Percentiles rank a stretch among this genome's conserved stretches.
phyloP scores from a whole-genome alignment of 106 monocot species.

The Acorus gramineus region DNA sequence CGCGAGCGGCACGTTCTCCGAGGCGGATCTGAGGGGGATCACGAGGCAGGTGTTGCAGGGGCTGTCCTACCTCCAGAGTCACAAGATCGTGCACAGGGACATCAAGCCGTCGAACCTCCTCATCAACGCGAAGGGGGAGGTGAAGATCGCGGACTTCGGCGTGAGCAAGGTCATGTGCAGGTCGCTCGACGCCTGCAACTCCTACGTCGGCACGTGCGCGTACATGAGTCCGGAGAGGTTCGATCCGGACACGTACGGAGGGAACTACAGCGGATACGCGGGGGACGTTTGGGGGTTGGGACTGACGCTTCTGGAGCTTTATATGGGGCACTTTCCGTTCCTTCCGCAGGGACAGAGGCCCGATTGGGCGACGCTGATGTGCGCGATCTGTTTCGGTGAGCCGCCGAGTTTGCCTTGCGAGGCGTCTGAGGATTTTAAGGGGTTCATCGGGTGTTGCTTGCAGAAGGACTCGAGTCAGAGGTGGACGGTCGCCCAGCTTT shows the following conservation, averaged over 20 bases:
- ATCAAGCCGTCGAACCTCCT: conserved; percentile 30
- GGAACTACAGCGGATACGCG: conserved; percentile 56
- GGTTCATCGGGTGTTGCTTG: conserved; percentile 63
- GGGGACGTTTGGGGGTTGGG: conserved; percentile 83
- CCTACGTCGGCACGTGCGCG: conserved; percentile 76
- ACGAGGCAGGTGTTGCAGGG: conserved; percentile 29
- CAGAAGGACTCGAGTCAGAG: conserved; percentile 59
- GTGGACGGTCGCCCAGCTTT: conserved; percentile 54
- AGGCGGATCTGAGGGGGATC: conserved; percentile 39
- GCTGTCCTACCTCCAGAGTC: conserved; percentile 49
- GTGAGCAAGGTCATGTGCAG: conserved; percentile 47
- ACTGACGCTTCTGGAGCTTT: conserved; percentile 56
- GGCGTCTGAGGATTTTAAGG: conserved; percentile 41
- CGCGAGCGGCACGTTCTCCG: conserved; percentile 17
- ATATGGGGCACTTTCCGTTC: conserved; percentile 56
- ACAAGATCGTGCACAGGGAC: conserved; percentile 25
- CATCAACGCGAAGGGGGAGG: conserved; percentile 19
- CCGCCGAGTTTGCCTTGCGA: conserved; percentile 28
- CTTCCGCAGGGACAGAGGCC: conserved; percentile 60
- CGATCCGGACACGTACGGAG: conserved; percentile 52
- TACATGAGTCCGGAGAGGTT: conserved; percentile 91
- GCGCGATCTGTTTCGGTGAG: conserved; percentile 89
- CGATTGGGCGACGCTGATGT: conserved; percentile 86
- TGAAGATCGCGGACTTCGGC: conserved; percentile 81
- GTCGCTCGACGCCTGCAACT: conserved; percentile 37